Percentiles rank a stretch among this genome's conserved stretches.
Conservation (phyloP, 345 rosid genomes). For the Linum tenue region DNA sequence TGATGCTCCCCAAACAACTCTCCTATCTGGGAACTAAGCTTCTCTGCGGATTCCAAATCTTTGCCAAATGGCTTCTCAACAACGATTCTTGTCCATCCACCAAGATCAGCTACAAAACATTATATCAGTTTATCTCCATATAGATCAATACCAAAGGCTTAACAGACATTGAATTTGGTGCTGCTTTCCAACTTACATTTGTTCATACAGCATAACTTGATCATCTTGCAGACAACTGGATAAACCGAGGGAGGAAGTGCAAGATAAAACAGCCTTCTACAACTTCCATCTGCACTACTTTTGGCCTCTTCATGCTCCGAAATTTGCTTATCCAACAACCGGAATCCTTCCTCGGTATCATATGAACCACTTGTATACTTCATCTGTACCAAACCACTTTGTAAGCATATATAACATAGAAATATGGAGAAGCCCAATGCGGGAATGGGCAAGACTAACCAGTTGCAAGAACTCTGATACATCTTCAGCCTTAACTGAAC, state of each 20-base stretch:
- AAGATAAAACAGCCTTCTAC: conserved; percentile 78
- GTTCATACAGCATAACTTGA: conserved; percentile 68
- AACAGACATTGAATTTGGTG: background rate
- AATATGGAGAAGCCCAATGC: conserved; percentile 1
- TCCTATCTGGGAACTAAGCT: conserved; percentile 78
- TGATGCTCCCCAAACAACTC: conserved; percentile 82
- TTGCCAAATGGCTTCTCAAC: conserved; percentile 97
- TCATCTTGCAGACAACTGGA: conserved; percentile 91
- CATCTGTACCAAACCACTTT: conserved; percentile 38
- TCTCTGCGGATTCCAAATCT: conserved; percentile 77
- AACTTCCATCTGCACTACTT: conserved; percentile 57
- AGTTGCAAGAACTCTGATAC: conserved; percentile 60
- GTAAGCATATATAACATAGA: background rate
- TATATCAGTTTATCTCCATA: too few species aligned
- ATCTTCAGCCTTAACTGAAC: conserved; percentile 34
- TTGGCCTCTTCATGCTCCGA: conserved; percentile 61
- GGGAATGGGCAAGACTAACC: conserved; percentile 39
- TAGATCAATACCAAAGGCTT: background rate
- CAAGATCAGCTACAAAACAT: conserved; percentile 53
- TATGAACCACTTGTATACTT: conserved; percentile 88
- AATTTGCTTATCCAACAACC: conserved; percentile 58
- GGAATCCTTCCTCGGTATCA: conserved; percentile 75
- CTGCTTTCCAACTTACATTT: conserved; percentile 44
- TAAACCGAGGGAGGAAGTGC: conserved; percentile 99
- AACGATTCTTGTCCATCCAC: conserved; percentile 95